Base-by-base conservation (phyloP, 331 rosid species). In the Saraca asoca region DNA sequence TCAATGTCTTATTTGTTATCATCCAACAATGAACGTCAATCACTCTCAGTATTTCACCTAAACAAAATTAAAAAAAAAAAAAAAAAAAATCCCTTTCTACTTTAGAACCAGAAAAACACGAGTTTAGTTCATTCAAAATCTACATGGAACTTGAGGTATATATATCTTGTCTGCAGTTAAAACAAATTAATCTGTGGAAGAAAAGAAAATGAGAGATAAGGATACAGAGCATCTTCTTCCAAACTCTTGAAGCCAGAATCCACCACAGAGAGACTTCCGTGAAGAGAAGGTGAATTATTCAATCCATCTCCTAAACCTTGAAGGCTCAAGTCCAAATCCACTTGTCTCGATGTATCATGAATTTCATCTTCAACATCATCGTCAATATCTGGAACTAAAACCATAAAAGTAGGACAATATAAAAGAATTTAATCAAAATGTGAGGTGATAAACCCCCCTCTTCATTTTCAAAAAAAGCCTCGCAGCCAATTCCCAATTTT, bases 151-250 rank as follows among this genome's bases (percentile, higher is more conserved):
- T 44, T 20, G 17, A 43, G 24, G 18, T 24, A 39, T 39, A 39
- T 5, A 7, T 39, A 10, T 7, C 3, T 39, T 39, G 31, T 5
- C 38, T 4, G 5, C 15, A 11, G 14, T 12, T 43, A 12, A 11
- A 12, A 51, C 3, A 49, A 14, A 6, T 3, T 14, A 63, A 62
- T 10, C 20, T 19, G 10, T 7, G 33, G 46, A 57, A 37, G 13
- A 17, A 19, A 62, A 24, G 0, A 13, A 64, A 41, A 57, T 50
- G 58, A 66, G 29, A 12, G 3, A 9, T 29, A 51, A 69, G 87
- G 92, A 92, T 93, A 85, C 98, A 86, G 51, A 44, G 74, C 85
- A 49, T 89, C 96, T 37, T 87, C 91, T 63, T 75, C 86, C 20
- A 87, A 86, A 43, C 20, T 78, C 49, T 69, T 72, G 68, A 63